phyloP scores from a whole-genome alignment of 495 filamentous ascomycete species.

The Poronia punctata region DNA sequence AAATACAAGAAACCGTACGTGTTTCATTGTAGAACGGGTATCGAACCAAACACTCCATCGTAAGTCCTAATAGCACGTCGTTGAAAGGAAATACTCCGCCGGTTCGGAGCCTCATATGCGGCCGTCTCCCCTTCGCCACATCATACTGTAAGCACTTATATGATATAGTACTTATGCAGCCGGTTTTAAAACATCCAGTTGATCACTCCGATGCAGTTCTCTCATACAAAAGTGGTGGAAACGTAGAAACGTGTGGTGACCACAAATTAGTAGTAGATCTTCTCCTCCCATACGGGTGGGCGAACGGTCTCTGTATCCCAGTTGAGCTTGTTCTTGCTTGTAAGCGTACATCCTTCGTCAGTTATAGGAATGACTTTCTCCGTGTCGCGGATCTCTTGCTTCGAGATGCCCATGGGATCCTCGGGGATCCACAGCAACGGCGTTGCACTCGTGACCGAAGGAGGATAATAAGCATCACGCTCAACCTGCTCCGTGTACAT shows the following conservation, averaged over 20 bases:
- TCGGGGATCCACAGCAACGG: constrained; percentile 80
- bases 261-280: constrained; percentile 43
- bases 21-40: no score
- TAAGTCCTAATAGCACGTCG: no score
- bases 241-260: neutral
- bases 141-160: no score
- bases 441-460: constrained; percentile 54
- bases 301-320: constrained; percentile 67
- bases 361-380: constrained; percentile 67
- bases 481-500: constrained; percentile 55
- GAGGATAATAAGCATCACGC: constrained; percentile 70
- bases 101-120: no score
- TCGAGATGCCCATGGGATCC: constrained; percentile 67
- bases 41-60: no score
- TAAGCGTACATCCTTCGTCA: constrained; percentile 73
- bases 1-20: no score
- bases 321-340: constrained; percentile 69
- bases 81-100: no score
- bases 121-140: no score
- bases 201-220: neutral
- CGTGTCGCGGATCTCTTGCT: constrained; percentile 69
- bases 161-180: no score
- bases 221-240: neutral
- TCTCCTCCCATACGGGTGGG: constrained; percentile 76
- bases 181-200: no score